Conservation (phyloP, 352 stramenopile genomes). For the Phytophthora melonis region DNA sequence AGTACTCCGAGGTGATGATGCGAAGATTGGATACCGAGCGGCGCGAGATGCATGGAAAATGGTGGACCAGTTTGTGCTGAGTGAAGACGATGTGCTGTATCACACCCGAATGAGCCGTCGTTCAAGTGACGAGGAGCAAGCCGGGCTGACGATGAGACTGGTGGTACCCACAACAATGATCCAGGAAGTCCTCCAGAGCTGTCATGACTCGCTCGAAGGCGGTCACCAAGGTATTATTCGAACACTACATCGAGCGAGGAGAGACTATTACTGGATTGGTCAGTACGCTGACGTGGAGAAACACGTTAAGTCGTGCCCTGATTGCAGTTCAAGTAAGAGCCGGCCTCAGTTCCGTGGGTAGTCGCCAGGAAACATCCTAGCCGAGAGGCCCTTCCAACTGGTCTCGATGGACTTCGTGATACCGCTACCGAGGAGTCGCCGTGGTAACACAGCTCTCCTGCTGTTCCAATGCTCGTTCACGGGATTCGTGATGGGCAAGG, state of each 20-base stretch:
- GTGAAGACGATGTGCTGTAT: slow-evolving; percentile 18
- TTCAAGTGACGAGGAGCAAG: background rate
- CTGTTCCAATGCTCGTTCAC: slow-evolving; percentile 1
- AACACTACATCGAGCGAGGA: background rate
- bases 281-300: slow-evolving; percentile 5
- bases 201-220: slow-evolving; percentile 18
- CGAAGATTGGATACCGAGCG: background rate
- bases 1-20: slow-evolving; percentile 7
- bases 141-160: slow-evolving; percentile 1
- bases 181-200: slow-evolving; percentile 18
- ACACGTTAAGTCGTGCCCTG: slow-evolving; percentile 7
- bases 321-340: slow-evolving; percentile 20
- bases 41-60: slow-evolving; percentile 13
- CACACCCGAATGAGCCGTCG: background rate
- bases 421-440: slow-evolving; percentile 13
- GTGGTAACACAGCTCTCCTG: background rate
- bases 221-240: slow-evolving; percentile 14
- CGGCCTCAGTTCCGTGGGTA: slow-evolving; percentile 11
- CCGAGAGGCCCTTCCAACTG: slow-evolving; percentile 8
- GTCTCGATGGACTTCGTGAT: slow-evolving; percentile 1
- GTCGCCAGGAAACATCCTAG: slow-evolving; percentile 18
- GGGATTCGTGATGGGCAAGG: slow-evolving; percentile 1
- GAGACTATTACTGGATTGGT: slow-evolving; percentile 7
- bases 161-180: slow-evolving; percentile 19
- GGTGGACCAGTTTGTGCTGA: background rate